Evolutionary conservation across 352 stramenopile species (phyloP), one percentile per base, ranked within the genome.

Genomic region (Elongisporangium prolatum): DNA sequence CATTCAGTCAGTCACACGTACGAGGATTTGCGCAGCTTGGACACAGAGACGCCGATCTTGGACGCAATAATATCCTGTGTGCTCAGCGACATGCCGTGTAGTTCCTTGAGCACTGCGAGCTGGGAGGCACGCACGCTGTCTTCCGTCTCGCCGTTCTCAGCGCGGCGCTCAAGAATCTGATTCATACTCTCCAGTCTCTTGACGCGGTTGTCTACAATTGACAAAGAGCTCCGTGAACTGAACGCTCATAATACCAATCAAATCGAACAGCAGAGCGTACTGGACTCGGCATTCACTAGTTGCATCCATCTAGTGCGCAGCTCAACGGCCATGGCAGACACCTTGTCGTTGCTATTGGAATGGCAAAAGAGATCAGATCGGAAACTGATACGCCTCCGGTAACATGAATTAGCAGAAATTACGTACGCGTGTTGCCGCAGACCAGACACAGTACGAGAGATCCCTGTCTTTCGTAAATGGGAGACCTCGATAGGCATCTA

Each of bases 11-110:
- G 18, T 28, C 21, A 14, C 28, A 52, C 69, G 49, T 65, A 89
- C 79, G 67, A 78, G 3, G 84, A 88, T 52, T 93, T 91, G 44
- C 84, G 84, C 53, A 93, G 61, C 54, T 87, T 91, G 28, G 77
- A 89, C 16, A 93, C 80, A 6, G 72, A 60, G 21, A 89, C 76
- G 44, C 84, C 84, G 47, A 93, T 78, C 68, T 91, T 89, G 22
- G 84, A 88, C 21, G 83, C 75, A 50, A 91, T 88, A 54, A 93
- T 91, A 40, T 93, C 77, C 57, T 89, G 65, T 1, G 76, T 89
- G 51, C 71, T 72, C 60, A 92, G 61, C 10, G 71, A 68, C 77
- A 92, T 86, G 60, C 77, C 72, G 37, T 76, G 64, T 7, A 92
- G 72, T 60, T 82, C 72, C 50, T 91, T 62, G 6, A 92, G 64